Conservation (phyloP, 345 rosid genomes). For the Lepidium aucheri region DNA sequence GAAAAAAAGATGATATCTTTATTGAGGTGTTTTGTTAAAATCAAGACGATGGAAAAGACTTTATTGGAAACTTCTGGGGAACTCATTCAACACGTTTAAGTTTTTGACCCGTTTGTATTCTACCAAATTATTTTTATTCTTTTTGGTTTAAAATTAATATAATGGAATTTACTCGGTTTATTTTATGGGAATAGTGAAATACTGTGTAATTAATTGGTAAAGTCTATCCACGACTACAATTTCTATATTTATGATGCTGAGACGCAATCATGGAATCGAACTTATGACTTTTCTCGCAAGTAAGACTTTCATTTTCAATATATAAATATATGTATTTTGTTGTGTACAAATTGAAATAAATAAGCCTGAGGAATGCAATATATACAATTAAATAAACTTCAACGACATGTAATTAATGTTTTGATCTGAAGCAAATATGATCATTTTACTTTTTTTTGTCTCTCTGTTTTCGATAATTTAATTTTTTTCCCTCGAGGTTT, state of each 20-base stretch:
- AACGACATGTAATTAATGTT: neutral
- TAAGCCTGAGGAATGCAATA: neutral
- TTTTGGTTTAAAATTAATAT: neutral
- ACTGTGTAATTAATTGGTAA: neutral
- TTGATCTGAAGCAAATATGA: too few species aligned
- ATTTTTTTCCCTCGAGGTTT: neutral
- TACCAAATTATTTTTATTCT: neutral
- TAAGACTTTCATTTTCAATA: too few species aligned
- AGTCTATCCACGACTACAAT: neutral
- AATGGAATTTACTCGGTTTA: neutral
- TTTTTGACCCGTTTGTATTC: slow-evolving; percentile 1
- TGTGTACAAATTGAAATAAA: too few species aligned
- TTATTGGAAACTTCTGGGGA: slow-evolving; percentile 22
- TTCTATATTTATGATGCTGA: neutral
- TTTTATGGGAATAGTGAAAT: neutral
- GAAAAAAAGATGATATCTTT: neutral
- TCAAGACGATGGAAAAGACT: neutral
- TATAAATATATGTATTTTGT: too few species aligned
- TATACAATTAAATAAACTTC: neutral
- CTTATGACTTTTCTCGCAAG: neutral
- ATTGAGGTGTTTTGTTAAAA: neutral
- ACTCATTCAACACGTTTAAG: slow-evolving; percentile 4
- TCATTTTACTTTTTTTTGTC: too few species aligned
- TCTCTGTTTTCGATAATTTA: neutral
- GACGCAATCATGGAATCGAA: neutral